These are phyloP conservation scores for Trichophyton benhamiae DNA, from an alignment of 2,329 filamentous ascomycete species.

Conservation along the genomic window DNA sequence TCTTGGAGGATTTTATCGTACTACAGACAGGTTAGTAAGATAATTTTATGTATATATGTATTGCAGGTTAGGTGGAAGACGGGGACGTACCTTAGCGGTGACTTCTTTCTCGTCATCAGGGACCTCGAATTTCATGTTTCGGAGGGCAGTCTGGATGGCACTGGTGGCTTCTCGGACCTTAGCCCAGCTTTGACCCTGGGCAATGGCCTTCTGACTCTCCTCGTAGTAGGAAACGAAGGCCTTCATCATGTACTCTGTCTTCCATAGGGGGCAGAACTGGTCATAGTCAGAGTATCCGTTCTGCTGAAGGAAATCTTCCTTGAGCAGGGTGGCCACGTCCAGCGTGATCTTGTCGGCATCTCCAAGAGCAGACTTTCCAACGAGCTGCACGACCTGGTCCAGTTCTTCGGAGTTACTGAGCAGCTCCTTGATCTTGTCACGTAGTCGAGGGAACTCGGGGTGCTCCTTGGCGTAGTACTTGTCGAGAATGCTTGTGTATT, in stretches of 20 bases:
- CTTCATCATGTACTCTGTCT: constrained; percentile 99
- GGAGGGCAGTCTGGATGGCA: constrained; percentile 72
- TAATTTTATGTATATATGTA: constrained; percentile 5
- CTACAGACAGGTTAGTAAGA: constrained; percentile 39
- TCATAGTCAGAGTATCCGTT: constrained; percentile 99
- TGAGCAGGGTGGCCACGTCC: constrained; percentile 79
- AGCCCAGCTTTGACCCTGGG: constrained; percentile 79
- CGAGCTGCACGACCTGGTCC: constrained; percentile 95
- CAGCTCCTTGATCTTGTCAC: constrained; percentile 86
- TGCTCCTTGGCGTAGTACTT: constrained; percentile 89
- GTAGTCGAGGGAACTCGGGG: constrained; percentile 84
- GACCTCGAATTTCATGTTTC: constrained; percentile 94
- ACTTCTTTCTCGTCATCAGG: constrained; percentile 72
- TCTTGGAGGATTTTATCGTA: constrained; percentile 84
- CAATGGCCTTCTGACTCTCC: constrained; percentile 88
- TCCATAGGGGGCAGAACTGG: constrained; percentile 98
- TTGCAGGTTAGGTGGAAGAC: not conserved
- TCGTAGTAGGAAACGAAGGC: constrained; percentile 97
- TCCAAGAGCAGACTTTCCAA: constrained; percentile 91
- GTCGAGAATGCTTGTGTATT: constrained; percentile 81
- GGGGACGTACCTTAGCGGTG: constrained; percentile 59
- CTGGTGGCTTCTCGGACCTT: constrained; percentile 85
- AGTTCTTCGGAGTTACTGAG: constrained; percentile 92
- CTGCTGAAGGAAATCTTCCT: constrained; percentile 98
- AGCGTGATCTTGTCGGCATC: constrained; percentile 97